Conservation (phyloP, 108 stramenopile genomes). For the Skeletonema potamos region DNA sequence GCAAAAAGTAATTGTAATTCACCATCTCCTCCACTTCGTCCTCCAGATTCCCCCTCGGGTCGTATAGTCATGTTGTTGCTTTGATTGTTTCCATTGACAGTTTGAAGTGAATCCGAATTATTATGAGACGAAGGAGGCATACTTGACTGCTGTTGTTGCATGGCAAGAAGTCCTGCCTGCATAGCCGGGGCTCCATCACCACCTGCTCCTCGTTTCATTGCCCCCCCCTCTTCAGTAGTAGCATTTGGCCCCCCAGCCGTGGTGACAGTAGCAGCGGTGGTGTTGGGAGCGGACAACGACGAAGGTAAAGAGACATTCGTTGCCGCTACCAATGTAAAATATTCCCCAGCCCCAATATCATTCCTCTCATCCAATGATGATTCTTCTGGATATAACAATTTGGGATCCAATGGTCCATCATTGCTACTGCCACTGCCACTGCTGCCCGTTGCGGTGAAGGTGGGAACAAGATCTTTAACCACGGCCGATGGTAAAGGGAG, state of each 20-base stretch:
- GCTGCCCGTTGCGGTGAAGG: background rate
- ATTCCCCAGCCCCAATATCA: conserved; percentile 30
- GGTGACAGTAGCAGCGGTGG: background rate
- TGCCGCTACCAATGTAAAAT: conserved; percentile 30
- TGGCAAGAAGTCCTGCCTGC: conserved; percentile 27
- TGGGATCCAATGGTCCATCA: conserved; percentile 2
- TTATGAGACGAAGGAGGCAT: no score
- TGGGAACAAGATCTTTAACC: conserved; percentile 67
- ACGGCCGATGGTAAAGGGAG: conserved; percentile 72
- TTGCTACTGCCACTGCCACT: background rate
- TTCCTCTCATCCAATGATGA: background rate
- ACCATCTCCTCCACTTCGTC: conserved; percentile 30
- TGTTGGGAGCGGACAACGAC: background rate
- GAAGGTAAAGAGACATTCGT: conserved; percentile 14
- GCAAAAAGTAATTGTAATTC: conserved; percentile 72
- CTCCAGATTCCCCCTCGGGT: conserved; percentile 26
- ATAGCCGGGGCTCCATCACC: conserved; percentile 38
- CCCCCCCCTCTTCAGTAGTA: conserved; percentile 15
- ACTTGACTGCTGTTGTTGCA: conserved; percentile 18
- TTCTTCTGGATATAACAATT: conserved; percentile 21
- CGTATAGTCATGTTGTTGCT: conserved; percentile 21
- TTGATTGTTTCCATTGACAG: background rate
- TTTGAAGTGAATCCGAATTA: background rate
- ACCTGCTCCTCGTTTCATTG: conserved; percentile 13
- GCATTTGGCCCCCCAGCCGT: background rate